These are phyloP conservation scores for Adenanthera pavonina DNA, from an alignment of 306 rosid genomes.

Conservation along the genomic window DNA sequence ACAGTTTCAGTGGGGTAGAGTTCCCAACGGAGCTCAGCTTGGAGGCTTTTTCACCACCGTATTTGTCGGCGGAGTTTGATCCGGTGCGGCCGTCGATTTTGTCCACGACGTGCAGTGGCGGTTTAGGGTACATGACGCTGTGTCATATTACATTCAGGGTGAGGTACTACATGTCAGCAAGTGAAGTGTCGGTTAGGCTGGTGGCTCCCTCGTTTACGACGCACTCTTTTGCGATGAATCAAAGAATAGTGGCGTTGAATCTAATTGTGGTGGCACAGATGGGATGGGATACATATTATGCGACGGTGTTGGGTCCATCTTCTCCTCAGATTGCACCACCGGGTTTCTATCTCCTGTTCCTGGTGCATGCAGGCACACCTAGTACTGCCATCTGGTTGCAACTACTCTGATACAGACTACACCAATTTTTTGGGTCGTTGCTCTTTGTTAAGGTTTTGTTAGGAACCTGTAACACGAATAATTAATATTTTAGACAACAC, in stretches of 20 bases:
- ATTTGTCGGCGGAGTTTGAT: slow-evolving; percentile 44
- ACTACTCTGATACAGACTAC: slow-evolving; percentile 1
- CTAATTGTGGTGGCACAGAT: slow-evolving; percentile 32
- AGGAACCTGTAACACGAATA: neutral
- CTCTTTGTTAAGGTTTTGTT: neutral
- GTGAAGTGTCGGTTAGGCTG: slow-evolving; percentile 58
- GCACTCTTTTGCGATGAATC: slow-evolving; percentile 75
- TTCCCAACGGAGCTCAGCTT: slow-evolving; percentile 78
- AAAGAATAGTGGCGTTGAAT: slow-evolving; percentile 73
- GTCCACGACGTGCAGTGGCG: slow-evolving; percentile 4
- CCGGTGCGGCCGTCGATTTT: slow-evolving; percentile 48
- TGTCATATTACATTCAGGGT: slow-evolving; percentile 52
- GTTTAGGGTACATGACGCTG: slow-evolving; percentile 41
- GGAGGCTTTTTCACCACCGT: slow-evolving; percentile 78
- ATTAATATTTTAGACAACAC: neutral
- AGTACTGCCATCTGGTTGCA: slow-evolving; percentile 72
- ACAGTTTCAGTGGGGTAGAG: slow-evolving; percentile 65
- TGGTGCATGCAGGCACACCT: slow-evolving; percentile 67
- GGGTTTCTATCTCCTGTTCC: slow-evolving; percentile 67
- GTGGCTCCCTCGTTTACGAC: slow-evolving; percentile 75
- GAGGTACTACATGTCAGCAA: neutral
- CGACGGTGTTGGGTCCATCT: slow-evolving; percentile 61
- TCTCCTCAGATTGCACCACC: slow-evolving; percentile 63
- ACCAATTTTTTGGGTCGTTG: neutral
- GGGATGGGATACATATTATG: slow-evolving; percentile 34